Evolutionary conservation across 2,329 filamentous ascomycete species (phyloP).

Genomic region (Diaporthe helianthi): DNA sequence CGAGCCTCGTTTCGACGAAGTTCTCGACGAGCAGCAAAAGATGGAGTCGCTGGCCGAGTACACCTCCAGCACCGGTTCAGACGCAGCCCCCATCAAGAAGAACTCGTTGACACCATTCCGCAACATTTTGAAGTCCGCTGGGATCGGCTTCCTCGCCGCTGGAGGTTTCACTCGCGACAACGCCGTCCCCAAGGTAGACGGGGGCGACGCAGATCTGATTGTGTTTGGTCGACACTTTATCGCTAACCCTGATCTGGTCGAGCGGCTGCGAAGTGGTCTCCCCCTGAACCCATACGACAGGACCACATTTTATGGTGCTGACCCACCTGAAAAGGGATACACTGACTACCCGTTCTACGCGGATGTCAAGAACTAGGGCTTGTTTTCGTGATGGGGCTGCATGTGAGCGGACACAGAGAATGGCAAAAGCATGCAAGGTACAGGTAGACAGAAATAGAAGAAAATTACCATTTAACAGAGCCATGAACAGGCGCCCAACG

Average conservation of each 20-base stretch:
- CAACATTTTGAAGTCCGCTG: constrained; percentile 47
- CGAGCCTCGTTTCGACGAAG: constrained; percentile 55
- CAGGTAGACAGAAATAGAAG: too few relatives aligned
- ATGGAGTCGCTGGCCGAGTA: constrained; percentile 46
- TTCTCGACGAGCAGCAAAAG: constrained; percentile 52
- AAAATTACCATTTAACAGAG: too few relatives aligned
- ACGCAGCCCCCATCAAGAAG: constrained; percentile 20
- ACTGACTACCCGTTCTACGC: constrained; percentile 47
- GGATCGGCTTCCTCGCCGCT: constrained; percentile 55
- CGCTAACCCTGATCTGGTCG: constrained; percentile 56
- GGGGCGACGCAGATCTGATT: constrained; percentile 50
- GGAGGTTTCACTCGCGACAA: constrained; percentile 52
- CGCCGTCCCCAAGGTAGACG: constrained; percentile 50
- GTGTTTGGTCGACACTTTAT: constrained; percentile 59
- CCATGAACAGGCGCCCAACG: too few relatives aligned
- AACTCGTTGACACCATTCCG: constrained; percentile 50
- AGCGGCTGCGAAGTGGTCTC: constrained; percentile 50
- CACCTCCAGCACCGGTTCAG: constrained; percentile 37
- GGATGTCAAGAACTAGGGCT: constrained; percentile 23
- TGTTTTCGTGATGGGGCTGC: too few relatives aligned
- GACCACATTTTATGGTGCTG: constrained; percentile 51
- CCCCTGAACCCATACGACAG: constrained; percentile 52
- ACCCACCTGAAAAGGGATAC: constrained; percentile 43
- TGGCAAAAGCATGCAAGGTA: too few relatives aligned
- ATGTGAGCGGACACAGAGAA: not conserved